Percentiles rank a stretch among this genome's conserved stretches.
These are phyloP conservation scores for Sanghuangporus sanghuang DNA, from an alignment of 1,284 basidiomycete species.

Conservation along the genomic window DNA sequence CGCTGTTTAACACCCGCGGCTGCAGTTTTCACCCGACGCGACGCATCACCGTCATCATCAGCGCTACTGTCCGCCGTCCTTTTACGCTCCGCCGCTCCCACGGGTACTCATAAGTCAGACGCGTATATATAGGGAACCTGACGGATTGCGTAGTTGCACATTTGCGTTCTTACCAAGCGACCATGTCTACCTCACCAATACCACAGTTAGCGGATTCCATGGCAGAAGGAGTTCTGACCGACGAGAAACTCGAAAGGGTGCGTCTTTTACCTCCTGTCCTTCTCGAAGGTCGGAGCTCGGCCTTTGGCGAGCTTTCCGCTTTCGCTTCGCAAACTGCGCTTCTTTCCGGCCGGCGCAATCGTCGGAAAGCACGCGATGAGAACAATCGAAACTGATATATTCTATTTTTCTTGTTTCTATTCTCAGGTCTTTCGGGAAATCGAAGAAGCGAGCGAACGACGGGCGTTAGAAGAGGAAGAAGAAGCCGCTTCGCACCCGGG, in stretches of 20 bases:
- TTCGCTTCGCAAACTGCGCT: background rate
- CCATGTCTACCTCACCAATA: background rate
- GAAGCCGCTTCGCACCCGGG: constrained; percentile 1
- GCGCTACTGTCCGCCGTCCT: too few relatives aligned
- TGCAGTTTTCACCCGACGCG: too few relatives aligned
- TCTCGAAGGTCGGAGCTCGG: background rate
- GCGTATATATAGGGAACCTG: too few relatives aligned
- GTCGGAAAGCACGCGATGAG: background rate
- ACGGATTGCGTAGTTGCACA: background rate
- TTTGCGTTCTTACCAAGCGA: background rate
- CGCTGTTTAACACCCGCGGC: too few relatives aligned
- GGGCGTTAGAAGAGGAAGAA: constrained; percentile 12
- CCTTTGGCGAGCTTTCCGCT: background rate
- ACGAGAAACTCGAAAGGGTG: constrained; percentile 16
- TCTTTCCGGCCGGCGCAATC: background rate
- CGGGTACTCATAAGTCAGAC: background rate
- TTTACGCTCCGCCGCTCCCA: background rate
- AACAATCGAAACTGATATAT: background rate
- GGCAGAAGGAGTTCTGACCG: constrained; percentile 3
- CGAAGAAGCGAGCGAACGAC: constrained; percentile 16
- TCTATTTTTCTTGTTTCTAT: background rate
- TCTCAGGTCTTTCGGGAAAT: constrained; percentile 15
- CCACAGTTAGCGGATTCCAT: background rate
- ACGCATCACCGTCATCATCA: too few relatives aligned
- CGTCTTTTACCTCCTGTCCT: background rate